Percentiles rank a stretch among this genome's conserved stretches.
Evolutionary conservation across 495 filamentous ascomycete genomes (phyloP).

Genomic region (Talaromyces nanjingensis): DNA sequence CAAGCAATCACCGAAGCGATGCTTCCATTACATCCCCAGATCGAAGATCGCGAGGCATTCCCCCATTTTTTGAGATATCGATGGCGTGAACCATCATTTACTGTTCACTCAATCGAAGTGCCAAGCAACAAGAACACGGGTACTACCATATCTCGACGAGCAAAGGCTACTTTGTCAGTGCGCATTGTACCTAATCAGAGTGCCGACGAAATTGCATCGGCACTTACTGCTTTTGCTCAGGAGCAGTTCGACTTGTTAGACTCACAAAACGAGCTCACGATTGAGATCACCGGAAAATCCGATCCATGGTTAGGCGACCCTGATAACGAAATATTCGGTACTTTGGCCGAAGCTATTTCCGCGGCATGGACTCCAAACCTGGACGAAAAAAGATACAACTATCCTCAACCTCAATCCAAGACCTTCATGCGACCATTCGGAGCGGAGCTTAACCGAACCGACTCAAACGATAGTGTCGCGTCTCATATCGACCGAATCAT

Average conservation of each 20-base stretch:
- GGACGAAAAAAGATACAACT: conserved; percentile 24
- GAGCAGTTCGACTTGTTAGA: conserved; percentile 66
- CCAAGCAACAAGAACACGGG: conserved; percentile 52
- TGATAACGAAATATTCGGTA: conserved; percentile 82
- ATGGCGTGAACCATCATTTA: conserved; percentile 94
- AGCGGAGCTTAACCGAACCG: conserved; percentile 24
- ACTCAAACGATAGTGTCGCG: conserved; percentile 38
- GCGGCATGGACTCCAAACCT: conserved; percentile 58
- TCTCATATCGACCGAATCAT: conserved; percentile 43
- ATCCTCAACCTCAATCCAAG: conserved; percentile 13
- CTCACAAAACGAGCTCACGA: conserved; percentile 71
- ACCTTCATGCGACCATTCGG: conserved; percentile 7
- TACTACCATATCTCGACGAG: conserved; percentile 80
- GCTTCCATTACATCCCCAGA: conserved; percentile 60
- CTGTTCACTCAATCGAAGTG: conserved; percentile 86
- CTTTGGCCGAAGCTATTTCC: conserved; percentile 79
- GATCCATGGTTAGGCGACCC: conserved; percentile 96
- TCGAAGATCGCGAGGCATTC: conserved; percentile 58
- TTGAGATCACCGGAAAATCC: conserved; percentile 84
- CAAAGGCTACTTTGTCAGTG: conserved; percentile 78
- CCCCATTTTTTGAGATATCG: conserved; percentile 79
- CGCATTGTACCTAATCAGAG: conserved; percentile 91
- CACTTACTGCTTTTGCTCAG: conserved; percentile 58
- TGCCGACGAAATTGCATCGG: conserved; percentile 60
- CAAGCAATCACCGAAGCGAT: conserved; percentile 73